Conservation (phyloP, 768 basidiomycete genomes). For the Boletus rubropictus region DNA sequence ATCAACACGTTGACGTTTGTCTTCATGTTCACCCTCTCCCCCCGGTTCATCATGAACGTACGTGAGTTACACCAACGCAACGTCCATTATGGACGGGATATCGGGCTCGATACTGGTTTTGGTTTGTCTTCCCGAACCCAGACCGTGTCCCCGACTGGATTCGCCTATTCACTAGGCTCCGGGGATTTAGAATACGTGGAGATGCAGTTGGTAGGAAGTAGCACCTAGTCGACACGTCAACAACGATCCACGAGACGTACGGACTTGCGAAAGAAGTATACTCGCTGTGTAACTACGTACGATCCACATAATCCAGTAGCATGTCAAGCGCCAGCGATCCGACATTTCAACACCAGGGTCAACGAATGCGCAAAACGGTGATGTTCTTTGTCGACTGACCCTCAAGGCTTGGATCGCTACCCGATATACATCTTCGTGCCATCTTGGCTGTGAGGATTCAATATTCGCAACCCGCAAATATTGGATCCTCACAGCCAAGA, state of each 20-base stretch:
- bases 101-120: slow-evolving; percentile 13
- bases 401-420: no score
- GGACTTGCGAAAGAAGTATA: no score
- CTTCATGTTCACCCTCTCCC: slow-evolving; percentile 7
- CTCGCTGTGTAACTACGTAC: neutral
- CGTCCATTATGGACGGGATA: neutral
- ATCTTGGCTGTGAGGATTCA: no score
- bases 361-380: no score
- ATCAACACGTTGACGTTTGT: neutral
- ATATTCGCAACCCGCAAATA: no score
- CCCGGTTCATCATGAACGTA: slow-evolving; percentile 19
- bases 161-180: neutral
- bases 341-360: no score
- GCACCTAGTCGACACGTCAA: no score
- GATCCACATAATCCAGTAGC: no score
- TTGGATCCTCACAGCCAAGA: neutral
- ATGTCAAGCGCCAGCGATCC: no score
- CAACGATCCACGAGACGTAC: no score
- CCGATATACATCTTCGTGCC: no score
- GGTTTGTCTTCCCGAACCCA: neutral
- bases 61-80: slow-evolving; percentile 4
- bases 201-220: neutral
- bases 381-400: no score
- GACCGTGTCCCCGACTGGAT: neutral
- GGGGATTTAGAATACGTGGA: neutral